Evolutionary conservation across 768 basidiomycete species (phyloP).

Genomic region (Naganishia randhawae): DNA sequence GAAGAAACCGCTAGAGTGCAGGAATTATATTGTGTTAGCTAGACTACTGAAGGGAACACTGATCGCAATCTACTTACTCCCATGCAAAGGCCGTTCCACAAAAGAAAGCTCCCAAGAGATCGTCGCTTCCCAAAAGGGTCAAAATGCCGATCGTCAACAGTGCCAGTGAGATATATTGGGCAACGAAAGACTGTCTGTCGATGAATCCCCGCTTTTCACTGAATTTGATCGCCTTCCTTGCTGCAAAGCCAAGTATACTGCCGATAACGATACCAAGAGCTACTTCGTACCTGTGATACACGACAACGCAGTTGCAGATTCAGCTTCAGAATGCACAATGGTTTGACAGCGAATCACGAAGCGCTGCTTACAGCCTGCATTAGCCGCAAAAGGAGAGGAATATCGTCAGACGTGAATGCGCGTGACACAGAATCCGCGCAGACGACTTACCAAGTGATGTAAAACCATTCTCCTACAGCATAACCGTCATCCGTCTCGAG

Average conservation of each 20-base stretch:
- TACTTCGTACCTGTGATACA: constrained; percentile 63
- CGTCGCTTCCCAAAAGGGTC: constrained; percentile 82
- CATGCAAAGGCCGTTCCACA: constrained; percentile 95
- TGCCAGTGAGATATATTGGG: constrained; percentile 59
- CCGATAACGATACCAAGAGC: constrained; percentile 72
- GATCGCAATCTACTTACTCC: constrained; percentile 66
- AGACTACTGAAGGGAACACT: not conserved
- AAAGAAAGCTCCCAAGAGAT: constrained; percentile 87
- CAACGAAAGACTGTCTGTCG: constrained; percentile 89
- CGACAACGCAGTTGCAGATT: not conserved
- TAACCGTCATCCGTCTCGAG: constrained; percentile 60
- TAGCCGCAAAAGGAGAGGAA: not conserved
- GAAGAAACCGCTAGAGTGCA: constrained; percentile 46
- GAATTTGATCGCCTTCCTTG: constrained; percentile 89
- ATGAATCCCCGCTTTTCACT: constrained; percentile 80
- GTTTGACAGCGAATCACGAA: not conserved
- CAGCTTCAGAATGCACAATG: not conserved
- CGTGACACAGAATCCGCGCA: constrained; percentile 54
- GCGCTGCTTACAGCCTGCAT: constrained; percentile 16
- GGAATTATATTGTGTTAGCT: not conserved
- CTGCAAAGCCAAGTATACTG: constrained; percentile 66
- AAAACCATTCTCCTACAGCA: constrained; percentile 76
- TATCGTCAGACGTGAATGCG: constrained; percentile 22
- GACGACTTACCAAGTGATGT: constrained; percentile 67
- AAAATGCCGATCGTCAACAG: constrained; percentile 58